A percentile compares a stretch with the other conserved stretches of the same genome.
phyloP scores from a whole-genome alignment of 257 asterid species.

The Craterostigma plantagineum region DNA sequence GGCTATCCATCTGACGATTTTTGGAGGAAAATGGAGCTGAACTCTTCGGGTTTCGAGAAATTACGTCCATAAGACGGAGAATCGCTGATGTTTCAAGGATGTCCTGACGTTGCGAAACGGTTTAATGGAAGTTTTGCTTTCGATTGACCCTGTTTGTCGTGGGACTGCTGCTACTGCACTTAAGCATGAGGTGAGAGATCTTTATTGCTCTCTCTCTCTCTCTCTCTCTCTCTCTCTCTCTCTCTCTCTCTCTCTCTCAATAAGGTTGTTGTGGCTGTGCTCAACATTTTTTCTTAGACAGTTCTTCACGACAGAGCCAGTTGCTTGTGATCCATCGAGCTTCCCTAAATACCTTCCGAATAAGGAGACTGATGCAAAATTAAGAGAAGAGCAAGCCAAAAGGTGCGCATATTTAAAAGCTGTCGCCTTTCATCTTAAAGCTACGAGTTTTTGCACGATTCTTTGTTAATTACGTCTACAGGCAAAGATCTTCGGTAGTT shows the following conservation, averaged over 20 bases:
- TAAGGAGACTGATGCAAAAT: slow-evolving; percentile 88
- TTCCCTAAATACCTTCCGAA: slow-evolving; percentile 91
- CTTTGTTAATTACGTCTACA: no score
- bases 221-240: no score
- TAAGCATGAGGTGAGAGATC: no score
- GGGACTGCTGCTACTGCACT: no score
- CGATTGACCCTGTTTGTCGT: no score
- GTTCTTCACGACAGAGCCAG: slow-evolving; percentile 70
- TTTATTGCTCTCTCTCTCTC: no score
- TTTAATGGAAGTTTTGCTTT: no score
- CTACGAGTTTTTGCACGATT: no score
- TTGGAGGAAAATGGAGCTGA: slow-evolving; percentile 81
- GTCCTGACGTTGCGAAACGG: slow-evolving; percentile 21
- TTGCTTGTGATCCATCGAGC: slow-evolving; percentile 85
- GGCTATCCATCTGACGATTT: slow-evolving; percentile 91
- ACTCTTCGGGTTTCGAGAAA: slow-evolving; percentile 80
- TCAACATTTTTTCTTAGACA: slow-evolving; percentile 12
- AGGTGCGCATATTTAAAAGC: slow-evolving; percentile 22
- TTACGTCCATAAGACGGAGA: slow-evolving; percentile 70
- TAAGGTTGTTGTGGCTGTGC: no score
- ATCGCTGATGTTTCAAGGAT: slow-evolving; percentile 74
- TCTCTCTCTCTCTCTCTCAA: no score
- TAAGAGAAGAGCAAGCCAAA: slow-evolving; percentile 88
- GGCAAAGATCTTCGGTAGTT: no score
- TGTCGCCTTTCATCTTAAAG: no score